phyloP scores from a whole-genome alignment of 345 rosid genomes.

The Noccaea bulbosa region DNA sequence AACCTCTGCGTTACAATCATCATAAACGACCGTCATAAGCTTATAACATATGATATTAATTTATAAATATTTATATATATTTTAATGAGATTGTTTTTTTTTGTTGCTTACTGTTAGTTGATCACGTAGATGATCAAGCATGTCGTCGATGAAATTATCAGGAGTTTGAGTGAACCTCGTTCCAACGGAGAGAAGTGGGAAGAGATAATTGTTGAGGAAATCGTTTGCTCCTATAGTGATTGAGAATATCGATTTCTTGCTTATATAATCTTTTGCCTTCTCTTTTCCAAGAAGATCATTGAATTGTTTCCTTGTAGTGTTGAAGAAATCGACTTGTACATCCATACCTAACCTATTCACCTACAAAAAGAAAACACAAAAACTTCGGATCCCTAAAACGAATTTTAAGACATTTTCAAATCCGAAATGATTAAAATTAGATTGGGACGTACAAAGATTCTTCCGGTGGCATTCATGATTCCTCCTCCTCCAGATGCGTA shows the following conservation, averaged over 20 bases:
- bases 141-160: slow-evolving; percentile 49
- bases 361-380: slow-evolving; percentile 37
- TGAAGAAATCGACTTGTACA: slow-evolving; percentile 82
- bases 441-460: slow-evolving; percentile 53
- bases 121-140: slow-evolving; percentile 59
- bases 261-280: slow-evolving; percentile 67
- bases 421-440: not conserved
- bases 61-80: not conserved
- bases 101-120: slow-evolving; percentile 60
- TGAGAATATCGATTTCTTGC: slow-evolving; percentile 67
- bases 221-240: slow-evolving; percentile 80
- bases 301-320: slow-evolving; percentile 74
- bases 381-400: not conserved
- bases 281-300: slow-evolving; percentile 70
- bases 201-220: slow-evolving; percentile 70
- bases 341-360: slow-evolving; percentile 92
- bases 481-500: slow-evolving; percentile 90
- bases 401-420: not conserved
- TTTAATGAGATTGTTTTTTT: not conserved
- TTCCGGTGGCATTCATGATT: slow-evolving; percentile 72
- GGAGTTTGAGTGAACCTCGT: slow-evolving; percentile 58
- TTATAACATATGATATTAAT: not conserved
- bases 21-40: not conserved
- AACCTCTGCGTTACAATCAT: slow-evolving; percentile 55
- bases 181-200: slow-evolving; percentile 55